These are phyloP conservation scores for Russula brevipes DNA, from an alignment of 768 basidiomycete genomes.

Conservation along the genomic window DNA sequence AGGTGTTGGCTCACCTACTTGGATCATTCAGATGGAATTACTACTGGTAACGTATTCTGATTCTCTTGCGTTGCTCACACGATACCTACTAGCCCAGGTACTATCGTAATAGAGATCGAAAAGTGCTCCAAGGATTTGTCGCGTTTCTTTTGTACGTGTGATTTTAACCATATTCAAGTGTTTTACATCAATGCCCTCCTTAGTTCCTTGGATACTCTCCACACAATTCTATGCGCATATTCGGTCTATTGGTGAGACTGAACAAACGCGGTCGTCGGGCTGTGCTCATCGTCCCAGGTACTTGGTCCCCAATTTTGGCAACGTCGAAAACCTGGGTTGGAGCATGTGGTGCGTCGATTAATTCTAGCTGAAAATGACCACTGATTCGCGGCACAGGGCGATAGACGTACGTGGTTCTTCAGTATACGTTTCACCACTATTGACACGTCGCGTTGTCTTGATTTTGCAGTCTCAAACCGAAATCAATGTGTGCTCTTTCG, in stretches of 20 bases:
- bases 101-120: not conserved
- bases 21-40: slow-evolving; percentile 3
- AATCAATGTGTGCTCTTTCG: not conserved
- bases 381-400: slow-evolving; percentile 14
- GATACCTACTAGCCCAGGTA: not conserved
- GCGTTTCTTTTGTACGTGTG: not conserved
- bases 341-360: slow-evolving; percentile 39
- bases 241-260: slow-evolving; percentile 43
- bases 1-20: not conserved
- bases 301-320: slow-evolving; percentile 42
- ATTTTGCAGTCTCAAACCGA: not conserved
- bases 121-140: not conserved
- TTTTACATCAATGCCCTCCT: not conserved
- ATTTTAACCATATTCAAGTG: too few species aligned
- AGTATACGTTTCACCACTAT: slow-evolving; percentile 23
- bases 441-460: not conserved
- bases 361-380: not conserved
- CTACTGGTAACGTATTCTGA: not conserved
- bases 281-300: slow-evolving; percentile 34
- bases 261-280: not conserved
- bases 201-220: slow-evolving; percentile 42
- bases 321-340: slow-evolving; percentile 34
- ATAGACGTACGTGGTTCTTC: slow-evolving; percentile 25
- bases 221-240: slow-evolving; percentile 42
- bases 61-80: not conserved